Percentiles rank a stretch among this genome's conserved stretches.
phyloP scores from a whole-genome alignment of 1,284 basidiomycete species.

The Cerioporus squamosus region DNA sequence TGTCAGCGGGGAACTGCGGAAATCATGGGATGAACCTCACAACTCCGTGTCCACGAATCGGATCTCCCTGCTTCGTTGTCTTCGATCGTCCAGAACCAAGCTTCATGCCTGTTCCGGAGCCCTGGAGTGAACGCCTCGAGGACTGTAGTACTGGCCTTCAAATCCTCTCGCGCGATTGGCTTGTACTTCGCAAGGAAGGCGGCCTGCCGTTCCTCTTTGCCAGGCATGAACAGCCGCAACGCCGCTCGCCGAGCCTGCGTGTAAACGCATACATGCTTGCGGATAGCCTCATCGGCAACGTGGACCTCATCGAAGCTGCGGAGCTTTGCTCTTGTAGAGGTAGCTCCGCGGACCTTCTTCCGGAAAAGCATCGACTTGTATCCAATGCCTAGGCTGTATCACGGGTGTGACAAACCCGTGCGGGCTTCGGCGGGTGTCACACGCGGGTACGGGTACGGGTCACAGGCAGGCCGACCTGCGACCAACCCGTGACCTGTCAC shows the following conservation, averaged over 20 bases:
- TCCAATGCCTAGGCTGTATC: too few relatives aligned
- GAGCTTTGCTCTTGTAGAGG: neutral
- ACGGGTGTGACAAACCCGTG: too few relatives aligned
- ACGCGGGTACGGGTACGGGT: too few relatives aligned
- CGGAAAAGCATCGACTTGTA: constrained; percentile 4
- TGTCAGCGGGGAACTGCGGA: neutral
- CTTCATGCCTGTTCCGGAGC: neutral
- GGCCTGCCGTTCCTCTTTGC: neutral
- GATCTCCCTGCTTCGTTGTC: neutral
- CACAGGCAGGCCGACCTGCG: too few relatives aligned
- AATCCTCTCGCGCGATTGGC: neutral
- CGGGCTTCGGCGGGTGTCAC: too few relatives aligned
- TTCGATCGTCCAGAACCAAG: constrained; percentile 3
- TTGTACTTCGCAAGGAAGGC: neutral
- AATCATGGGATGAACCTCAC: neutral
- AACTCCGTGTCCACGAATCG: neutral
- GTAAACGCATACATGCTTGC: neutral
- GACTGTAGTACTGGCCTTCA: neutral
- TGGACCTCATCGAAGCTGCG: constrained; percentile 3
- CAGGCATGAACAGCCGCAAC: neutral
- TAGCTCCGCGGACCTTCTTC: neutral
- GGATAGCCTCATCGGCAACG: neutral
- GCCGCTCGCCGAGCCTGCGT: neutral
- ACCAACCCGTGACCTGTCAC: too few relatives aligned
- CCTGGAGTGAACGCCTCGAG: neutral